Evolutionary conservation across 495 filamentous ascomycete genomes (phyloP), one percentile per base, ranked within the genome.

Genomic region (Penicillium simplicissimum): DNA sequence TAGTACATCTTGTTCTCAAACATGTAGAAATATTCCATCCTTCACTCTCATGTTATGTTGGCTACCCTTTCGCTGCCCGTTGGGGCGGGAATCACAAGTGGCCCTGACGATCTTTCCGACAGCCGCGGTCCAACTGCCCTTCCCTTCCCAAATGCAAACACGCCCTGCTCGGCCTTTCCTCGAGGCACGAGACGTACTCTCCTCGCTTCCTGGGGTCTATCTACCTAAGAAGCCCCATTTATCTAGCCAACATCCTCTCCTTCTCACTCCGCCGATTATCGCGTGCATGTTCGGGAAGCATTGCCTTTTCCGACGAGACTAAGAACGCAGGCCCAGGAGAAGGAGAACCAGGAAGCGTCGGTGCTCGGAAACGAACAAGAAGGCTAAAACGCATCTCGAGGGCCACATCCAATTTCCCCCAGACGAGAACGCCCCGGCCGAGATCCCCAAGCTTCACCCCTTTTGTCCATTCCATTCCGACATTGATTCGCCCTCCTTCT

Each of bases 121-220:
- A 75, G 67, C 75, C 75, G 75, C 75, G 74, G 74, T 64, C 65
- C 69, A 74, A 57, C 60, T 31, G 10, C n/a, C 35, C 42, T 56
- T 3, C 31, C 14, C n/a, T n/a, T n/a, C n/a, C n/a, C n/a, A n/a
- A n/a, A n/a, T n/a, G n/a, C 47, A 60, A 59, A 64, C 55, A 57
- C 64, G 61, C 56, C 57, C 21, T 59, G 52, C 31, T 69, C 61
- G 54, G 59, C 28, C 45, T 34, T 54, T 48, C 33, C 35, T 34
- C 28, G 4, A 43, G 55, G 52, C 62, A 67, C 61, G 61, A 61
- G 59, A 55, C 53, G 15, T 23, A 42, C 45, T 35, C 15, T 38
- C 35, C 34, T 52, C 43, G 13, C 47, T 25, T 45, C 25, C 23
- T 43, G 21, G 19, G 40, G n/a, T 36, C 43, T 14, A 13, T 42